Conservation (phyloP, 2,329 filamentous ascomycete genomes). For the Colletotrichum camelliae region DNA sequence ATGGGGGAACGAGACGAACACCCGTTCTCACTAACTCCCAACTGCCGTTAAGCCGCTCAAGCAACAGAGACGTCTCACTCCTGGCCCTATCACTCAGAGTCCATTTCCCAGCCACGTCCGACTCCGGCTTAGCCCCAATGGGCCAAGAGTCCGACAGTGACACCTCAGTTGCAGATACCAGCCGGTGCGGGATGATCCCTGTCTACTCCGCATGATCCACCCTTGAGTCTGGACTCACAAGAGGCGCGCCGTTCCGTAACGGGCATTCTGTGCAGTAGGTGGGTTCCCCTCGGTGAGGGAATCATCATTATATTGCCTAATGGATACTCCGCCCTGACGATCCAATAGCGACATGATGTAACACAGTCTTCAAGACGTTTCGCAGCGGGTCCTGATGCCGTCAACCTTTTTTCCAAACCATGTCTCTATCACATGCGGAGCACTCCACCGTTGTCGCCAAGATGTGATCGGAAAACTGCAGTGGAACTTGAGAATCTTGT, state of each 20-base stretch:
- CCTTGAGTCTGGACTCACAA: not conserved
- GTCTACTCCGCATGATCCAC: slow-evolving; percentile 7
- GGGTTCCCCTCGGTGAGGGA: not conserved
- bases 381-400: not conserved
- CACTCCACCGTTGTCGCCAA: not conserved
- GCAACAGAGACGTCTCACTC: not conserved
- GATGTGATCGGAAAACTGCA: not conserved
- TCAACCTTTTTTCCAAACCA: not conserved
- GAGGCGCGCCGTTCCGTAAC: not conserved
- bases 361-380: not conserved
- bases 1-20: slow-evolving; percentile 2
- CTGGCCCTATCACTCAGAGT: not conserved
- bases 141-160: not conserved
- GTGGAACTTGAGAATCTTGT: not conserved
- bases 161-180: not conserved
- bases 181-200: not conserved
- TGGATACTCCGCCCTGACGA: not conserved
- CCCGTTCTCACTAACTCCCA: not conserved
- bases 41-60: not conserved
- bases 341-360: not conserved
- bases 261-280: not conserved
- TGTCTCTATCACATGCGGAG: not conserved
- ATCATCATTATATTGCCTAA: not conserved
- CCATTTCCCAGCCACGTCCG: slow-evolving; percentile 4
- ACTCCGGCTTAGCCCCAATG: not conserved